Evolutionary conservation across 768 basidiomycete genomes (phyloP).

Genomic region (Tricholomella constricta): DNA sequence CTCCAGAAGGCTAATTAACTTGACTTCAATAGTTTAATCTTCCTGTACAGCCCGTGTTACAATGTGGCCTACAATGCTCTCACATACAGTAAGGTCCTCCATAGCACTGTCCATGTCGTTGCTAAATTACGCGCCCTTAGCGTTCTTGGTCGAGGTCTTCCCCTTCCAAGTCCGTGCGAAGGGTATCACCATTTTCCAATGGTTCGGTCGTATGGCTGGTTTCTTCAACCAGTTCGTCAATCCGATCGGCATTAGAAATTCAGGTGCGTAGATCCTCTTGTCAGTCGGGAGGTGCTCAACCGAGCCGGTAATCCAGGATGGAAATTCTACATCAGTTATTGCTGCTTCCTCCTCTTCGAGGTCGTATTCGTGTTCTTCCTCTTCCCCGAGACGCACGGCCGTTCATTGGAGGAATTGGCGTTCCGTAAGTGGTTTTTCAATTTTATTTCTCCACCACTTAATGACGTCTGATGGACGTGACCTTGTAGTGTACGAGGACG

Average conservation of each 20-base stretch:
- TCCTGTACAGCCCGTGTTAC: conserved; percentile 57
- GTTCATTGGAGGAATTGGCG: conserved; percentile 58
- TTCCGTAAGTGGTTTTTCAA: conserved; percentile 44
- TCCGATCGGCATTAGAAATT: conserved; percentile 59
- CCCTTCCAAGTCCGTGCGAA: conserved; percentile 63
- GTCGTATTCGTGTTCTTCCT: conserved; percentile 59
- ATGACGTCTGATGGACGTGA: not conserved
- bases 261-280: conserved; percentile 30
- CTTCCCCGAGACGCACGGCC: conserved; percentile 60
- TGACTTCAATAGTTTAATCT: conserved; percentile 46
- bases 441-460: not conserved
- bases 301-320: conserved; percentile 36
- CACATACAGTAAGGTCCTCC: conserved; percentile 43
- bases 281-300: no score
- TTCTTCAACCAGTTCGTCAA: conserved; percentile 72
- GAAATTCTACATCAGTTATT: conserved; percentile 62
- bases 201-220: conserved; percentile 52
- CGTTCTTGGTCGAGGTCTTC: conserved; percentile 69
- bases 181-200: conserved; percentile 64
- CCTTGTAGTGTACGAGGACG: conserved; percentile 44
- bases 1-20: not conserved
- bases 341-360: conserved; percentile 54
- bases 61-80: conserved; percentile 59
- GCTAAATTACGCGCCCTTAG: conserved; percentile 40
- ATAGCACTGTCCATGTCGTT: conserved; percentile 24